Percentiles rank a stretch among this genome's conserved stretches.
phyloP scores from a whole-genome alignment of 176 grass and related monocot genomes.

The Juncus effusus region DNA sequence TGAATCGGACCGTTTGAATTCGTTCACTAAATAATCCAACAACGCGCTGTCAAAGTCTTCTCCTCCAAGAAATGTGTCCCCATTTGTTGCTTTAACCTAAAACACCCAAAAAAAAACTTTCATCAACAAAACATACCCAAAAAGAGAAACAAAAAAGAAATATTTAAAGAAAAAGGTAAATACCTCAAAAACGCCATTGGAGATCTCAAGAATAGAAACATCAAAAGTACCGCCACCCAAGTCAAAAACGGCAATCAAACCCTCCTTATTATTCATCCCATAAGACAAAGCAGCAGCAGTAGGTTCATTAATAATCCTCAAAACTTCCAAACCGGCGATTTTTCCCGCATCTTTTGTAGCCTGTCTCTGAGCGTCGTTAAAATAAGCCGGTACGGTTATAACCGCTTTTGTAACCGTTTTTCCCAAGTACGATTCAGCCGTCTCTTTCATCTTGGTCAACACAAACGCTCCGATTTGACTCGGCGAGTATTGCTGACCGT shows the following conservation, averaged over 20 bases:
- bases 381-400: slow-evolving; percentile 87
- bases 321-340: slow-evolving; percentile 82
- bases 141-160: background rate
- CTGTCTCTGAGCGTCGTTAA: slow-evolving; percentile 89
- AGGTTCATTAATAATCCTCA: slow-evolving; percentile 98
- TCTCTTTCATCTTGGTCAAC: slow-evolving; percentile 97
- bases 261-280: slow-evolving; percentile 99
- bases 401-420: slow-evolving; percentile 85
- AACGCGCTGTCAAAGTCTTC: slow-evolving; percentile 88
- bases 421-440: slow-evolving; percentile 69
- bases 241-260: slow-evolving; percentile 93
- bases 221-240: slow-evolving; percentile 99
- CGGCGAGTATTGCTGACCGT: slow-evolving; percentile 76
- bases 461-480: slow-evolving; percentile 98
- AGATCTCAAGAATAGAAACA: slow-evolving; percentile 94
- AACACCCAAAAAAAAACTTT: background rate
- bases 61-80: slow-evolving; percentile 98
- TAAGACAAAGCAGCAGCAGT: slow-evolving; percentile 94
- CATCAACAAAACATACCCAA: no score
- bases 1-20: slow-evolving; percentile 86
- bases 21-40: slow-evolving; percentile 78
- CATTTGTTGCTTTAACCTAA: slow-evolving; percentile 97
- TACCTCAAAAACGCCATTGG: slow-evolving; percentile 99
- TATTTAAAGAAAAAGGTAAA: background rate
- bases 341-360: slow-evolving; percentile 93